Conservation (phyloP, 805 yeast genomes). For the Tetrapisispora namnaoensis region DNA sequence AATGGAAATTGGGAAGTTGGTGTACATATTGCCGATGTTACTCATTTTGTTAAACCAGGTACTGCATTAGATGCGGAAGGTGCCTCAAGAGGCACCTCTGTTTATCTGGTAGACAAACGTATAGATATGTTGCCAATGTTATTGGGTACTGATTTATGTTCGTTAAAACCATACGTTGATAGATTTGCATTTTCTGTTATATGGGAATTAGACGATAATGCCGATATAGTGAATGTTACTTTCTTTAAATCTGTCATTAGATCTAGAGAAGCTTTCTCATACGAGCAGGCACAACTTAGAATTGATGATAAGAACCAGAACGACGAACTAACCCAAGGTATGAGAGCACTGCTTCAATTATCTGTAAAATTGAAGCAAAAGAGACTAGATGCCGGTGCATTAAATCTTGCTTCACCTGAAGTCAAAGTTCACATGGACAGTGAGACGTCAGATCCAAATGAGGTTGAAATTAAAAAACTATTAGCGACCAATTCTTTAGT, state of each 20-base stretch:
- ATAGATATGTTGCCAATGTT: slow-evolving; percentile 97
- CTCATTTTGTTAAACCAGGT: slow-evolving; percentile 89
- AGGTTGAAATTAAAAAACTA: slow-evolving; percentile 81
- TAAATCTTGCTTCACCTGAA: slow-evolving; percentile 94
- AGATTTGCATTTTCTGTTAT: slow-evolving; percentile 91
- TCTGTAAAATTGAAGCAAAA: slow-evolving; percentile 78
- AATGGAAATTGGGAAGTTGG: slow-evolving; percentile 97
- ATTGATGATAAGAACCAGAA: slow-evolving; percentile 69
- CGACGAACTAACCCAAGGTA: slow-evolving; percentile 82
- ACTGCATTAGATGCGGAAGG: slow-evolving; percentile 93
- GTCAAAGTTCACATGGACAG: slow-evolving; percentile 95
- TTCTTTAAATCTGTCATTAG: slow-evolving; percentile 82
- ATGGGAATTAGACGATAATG: slow-evolving; percentile 88
- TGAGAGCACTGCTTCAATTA: slow-evolving; percentile 70
- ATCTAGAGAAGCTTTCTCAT: slow-evolving; percentile 90
- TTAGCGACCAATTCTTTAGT: slow-evolving; percentile 91
- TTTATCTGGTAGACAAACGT: slow-evolving; percentile 92
- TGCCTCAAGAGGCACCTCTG: slow-evolving; percentile 95
- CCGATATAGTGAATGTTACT: slow-evolving; percentile 68
- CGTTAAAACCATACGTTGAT: slow-evolving; percentile 89
- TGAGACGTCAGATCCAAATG: slow-evolving; percentile 94
- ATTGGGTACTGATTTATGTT: slow-evolving; percentile 91
- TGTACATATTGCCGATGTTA: slow-evolving; percentile 97
- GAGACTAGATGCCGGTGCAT: slow-evolving; percentile 89
- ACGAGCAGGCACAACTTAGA: slow-evolving; percentile 84